phyloP scores from a whole-genome alignment of 805 yeast genomes.

The Myxozyma sirexii region DNA sequence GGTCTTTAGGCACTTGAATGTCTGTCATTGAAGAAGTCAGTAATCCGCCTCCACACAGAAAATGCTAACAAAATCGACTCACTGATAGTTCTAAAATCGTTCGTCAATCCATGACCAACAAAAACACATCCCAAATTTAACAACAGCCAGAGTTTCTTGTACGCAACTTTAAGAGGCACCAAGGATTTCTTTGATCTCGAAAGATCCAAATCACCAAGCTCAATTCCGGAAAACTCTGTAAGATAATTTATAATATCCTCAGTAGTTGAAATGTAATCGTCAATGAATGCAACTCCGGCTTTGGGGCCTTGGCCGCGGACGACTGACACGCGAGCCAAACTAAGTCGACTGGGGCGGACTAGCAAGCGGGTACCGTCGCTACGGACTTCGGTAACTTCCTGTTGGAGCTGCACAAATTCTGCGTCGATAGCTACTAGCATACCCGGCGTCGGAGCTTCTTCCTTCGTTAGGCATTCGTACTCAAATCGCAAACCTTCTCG shows the following conservation, averaged over 20 bases:
- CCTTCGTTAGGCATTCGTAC: slow-evolving; percentile 64
- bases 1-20: slow-evolving; percentile 79
- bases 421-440: slow-evolving; percentile 92
- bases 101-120: slow-evolving; percentile 90
- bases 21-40: slow-evolving; percentile 39
- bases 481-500: slow-evolving; percentile 62
- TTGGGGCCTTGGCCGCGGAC: slow-evolving; percentile 63
- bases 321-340: slow-evolving; percentile 88
- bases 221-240: slow-evolving; percentile 92
- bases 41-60: neutral
- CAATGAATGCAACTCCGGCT: slow-evolving; percentile 81
- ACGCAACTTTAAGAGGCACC: slow-evolving; percentile 72
- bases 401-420: slow-evolving; percentile 82
- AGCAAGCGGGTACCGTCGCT: slow-evolving; percentile 70
- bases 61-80: neutral
- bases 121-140: slow-evolving; percentile 86
- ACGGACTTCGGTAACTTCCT: slow-evolving; percentile 77
- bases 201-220: slow-evolving; percentile 85
- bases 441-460: slow-evolving; percentile 75
- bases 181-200: slow-evolving; percentile 62
- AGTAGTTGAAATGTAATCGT: slow-evolving; percentile 83
- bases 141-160: slow-evolving; percentile 85
- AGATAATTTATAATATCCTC: slow-evolving; percentile 74
- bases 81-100: slow-evolving; percentile 88
- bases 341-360: slow-evolving; percentile 71